Evolutionary conservation across 2,329 filamentous ascomycete species (phyloP), one percentile per base, ranked within the genome.

Genomic region (Calonectria pseudoturangicola): DNA sequence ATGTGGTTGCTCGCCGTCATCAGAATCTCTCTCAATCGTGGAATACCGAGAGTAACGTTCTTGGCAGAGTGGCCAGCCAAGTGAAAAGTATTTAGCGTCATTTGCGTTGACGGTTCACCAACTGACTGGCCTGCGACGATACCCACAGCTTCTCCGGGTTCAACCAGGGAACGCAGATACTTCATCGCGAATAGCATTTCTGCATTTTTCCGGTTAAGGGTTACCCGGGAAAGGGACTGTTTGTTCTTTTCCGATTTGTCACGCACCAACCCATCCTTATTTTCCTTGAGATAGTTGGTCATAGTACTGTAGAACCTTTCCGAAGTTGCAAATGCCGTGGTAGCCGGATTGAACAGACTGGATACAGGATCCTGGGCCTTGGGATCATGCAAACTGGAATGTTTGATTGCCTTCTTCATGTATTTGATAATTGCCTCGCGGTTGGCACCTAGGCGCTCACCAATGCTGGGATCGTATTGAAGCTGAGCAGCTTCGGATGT

Each of bases 51-150:
- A 0, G 97, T 99, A 82, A 99, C 97, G 90, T 99, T 99, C 89
- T 98, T 98, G 36, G 97, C 93, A 25, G 97, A 96, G 88, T 98
- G 96, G 81, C 97, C 97, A 84, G 97, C 97, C 91, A 99, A 94
- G 90, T 99, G 97, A 91, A 99, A 99, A 33, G 97, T 99, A 86
- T 99, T 99, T 68, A 99, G 88, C 9, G 97, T 99, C 97, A 99
- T 99, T 84, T 99, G 97, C 13, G 97, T 99, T 2, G 96, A 98
- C 10, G 97, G 97, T 82, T 99, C 97, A 82, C 97, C 97, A 50
- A 99, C 93, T 39, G 96, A 98, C 85, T 99, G 97, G 12, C 96
- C 96, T 64, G 97, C 97, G 72, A 99, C 95, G 75, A 99, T 97
- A 77, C 97, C 97, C 30, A 99, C 96, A 30, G 97, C 96, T 86